phyloP scores from a whole-genome alignment of 2,329 filamentous ascomycete species.

The Shiraia bambusicola region DNA sequence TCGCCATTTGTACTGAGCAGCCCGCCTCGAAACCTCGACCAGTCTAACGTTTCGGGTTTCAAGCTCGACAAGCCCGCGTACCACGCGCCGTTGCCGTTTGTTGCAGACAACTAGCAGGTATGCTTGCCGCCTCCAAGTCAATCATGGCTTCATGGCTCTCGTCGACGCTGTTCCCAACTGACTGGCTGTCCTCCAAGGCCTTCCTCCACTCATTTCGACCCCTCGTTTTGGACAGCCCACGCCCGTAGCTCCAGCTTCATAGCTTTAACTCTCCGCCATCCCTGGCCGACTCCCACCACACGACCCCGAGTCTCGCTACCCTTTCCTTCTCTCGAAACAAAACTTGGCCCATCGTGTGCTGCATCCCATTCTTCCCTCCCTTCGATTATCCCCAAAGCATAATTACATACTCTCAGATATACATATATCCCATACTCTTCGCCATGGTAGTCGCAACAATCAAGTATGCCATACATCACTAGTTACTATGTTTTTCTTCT shows the following conservation, averaged over 20 bases:
- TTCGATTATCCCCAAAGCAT: background rate
- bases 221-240: slow-evolving; percentile 40
- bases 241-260: slow-evolving; percentile 20
- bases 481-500: background rate
- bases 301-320: slow-evolving; percentile 13
- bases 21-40: slow-evolving; percentile 35
- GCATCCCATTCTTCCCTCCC: background rate
- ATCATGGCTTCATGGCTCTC: slow-evolving; percentile 10
- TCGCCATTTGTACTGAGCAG: slow-evolving; percentile 13
- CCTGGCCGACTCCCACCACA: slow-evolving; percentile 15
- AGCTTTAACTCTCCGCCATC: slow-evolving; percentile 27
- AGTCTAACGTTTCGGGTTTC: slow-evolving; percentile 44
- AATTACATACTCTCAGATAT: background rate
- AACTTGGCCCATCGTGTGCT: slow-evolving; percentile 3
- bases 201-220: slow-evolving; percentile 29
- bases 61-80: slow-evolving; percentile 36
- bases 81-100: slow-evolving; percentile 29
- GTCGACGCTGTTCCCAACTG: slow-evolving; percentile 16
- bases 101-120: slow-evolving; percentile 23
- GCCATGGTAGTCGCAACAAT: slow-evolving; percentile 47
- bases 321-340: slow-evolving; percentile 18
- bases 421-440: slow-evolving; percentile 7
- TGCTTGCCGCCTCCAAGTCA: slow-evolving; percentile 20
- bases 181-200: slow-evolving; percentile 28
- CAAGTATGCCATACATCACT: slow-evolving; percentile 35